Evolutionary conservation across 2,329 filamentous ascomycete genomes (phyloP).

Genomic region (Arthrobotrys conoides): DNA sequence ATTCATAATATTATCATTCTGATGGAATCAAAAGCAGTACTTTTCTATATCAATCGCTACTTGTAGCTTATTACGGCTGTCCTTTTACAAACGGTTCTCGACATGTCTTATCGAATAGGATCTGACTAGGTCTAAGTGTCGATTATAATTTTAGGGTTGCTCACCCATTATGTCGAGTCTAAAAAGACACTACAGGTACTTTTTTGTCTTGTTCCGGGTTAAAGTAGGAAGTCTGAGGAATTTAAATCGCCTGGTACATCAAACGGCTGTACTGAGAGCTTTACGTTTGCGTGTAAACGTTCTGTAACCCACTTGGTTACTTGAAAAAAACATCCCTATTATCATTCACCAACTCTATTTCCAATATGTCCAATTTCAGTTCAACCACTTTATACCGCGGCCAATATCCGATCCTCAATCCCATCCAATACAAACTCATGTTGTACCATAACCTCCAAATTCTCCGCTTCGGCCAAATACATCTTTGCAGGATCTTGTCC

Average conservation of each 20-base stretch:
- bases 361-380: neutral
- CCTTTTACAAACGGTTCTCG: too few relatives aligned
- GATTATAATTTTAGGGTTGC: neutral
- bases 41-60: neutral
- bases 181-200: too few relatives aligned
- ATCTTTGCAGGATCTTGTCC: slow-evolving; percentile 96
- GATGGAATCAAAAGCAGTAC: slow-evolving; percentile 19
- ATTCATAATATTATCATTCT: slow-evolving; percentile 28
- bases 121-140: neutral
- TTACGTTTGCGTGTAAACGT: too few relatives aligned
- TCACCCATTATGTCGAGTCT: too few relatives aligned
- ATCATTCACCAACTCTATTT: neutral
- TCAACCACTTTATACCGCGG: slow-evolving; percentile 29
- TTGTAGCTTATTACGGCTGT: too few relatives aligned
- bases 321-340: neutral
- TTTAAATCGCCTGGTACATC: too few relatives aligned
- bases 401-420: slow-evolving; percentile 85
- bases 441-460: slow-evolving; percentile 87
- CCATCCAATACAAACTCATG: slow-evolving; percentile 92
- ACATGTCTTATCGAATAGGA: neutral
- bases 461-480: slow-evolving; percentile 92
- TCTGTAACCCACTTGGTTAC: neutral
- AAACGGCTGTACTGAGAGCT: too few relatives aligned
- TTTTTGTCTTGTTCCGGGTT: too few relatives aligned
- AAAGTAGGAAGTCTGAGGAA: too few relatives aligned